Percentiles rank a stretch among this genome's conserved stretches.
Conservation (phyloP, 2,329 filamentous ascomycete species). For the Cryoendolithus antarcticus region DNA sequence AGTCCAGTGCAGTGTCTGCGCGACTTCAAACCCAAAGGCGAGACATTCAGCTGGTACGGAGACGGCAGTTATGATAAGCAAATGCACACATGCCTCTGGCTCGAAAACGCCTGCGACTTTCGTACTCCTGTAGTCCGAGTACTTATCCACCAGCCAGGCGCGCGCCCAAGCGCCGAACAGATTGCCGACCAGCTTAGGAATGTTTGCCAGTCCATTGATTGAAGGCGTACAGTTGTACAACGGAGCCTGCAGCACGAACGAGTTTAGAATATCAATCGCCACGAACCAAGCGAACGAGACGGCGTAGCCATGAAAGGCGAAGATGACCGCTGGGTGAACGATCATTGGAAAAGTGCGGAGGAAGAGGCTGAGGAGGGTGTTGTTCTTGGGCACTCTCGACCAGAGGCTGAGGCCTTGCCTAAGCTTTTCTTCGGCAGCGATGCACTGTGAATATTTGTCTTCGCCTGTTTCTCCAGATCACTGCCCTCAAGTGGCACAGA, state of each 20-base stretch:
- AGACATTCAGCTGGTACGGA: constrained; percentile 33
- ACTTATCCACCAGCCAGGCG: constrained; percentile 32
- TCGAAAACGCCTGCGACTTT: constrained; percentile 32
- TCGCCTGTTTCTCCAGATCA: no score
- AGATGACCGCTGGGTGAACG: constrained; percentile 26
- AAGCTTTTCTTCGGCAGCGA: constrained; percentile 17
- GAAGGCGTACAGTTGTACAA: constrained; percentile 26
- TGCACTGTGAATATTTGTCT: no score
- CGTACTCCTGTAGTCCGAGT: constrained; percentile 29
- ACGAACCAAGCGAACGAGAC: constrained; percentile 27
- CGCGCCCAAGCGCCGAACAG: constrained; percentile 30
- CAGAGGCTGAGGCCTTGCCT: constrained; percentile 23
- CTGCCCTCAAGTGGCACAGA: no score
- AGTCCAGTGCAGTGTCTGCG: constrained; percentile 30
- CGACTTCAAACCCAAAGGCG: constrained; percentile 35
- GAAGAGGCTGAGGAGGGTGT: constrained; percentile 24
- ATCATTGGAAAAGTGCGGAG: constrained; percentile 26
- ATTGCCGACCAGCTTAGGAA: constrained; percentile 32
- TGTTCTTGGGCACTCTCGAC: constrained; percentile 20
- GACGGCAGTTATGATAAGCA: constrained; percentile 29
- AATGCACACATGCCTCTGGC: constrained; percentile 32
- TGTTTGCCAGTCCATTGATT: constrained; percentile 29
- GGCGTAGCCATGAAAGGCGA: constrained; percentile 26
- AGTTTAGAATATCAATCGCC: constrained; percentile 28
- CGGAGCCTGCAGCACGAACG: constrained; percentile 27